Evolutionary conservation across 2,329 filamentous ascomycete genomes (phyloP), one percentile per base, ranked within the genome.

Genomic region (Amesomyces nigricolor): DNA sequence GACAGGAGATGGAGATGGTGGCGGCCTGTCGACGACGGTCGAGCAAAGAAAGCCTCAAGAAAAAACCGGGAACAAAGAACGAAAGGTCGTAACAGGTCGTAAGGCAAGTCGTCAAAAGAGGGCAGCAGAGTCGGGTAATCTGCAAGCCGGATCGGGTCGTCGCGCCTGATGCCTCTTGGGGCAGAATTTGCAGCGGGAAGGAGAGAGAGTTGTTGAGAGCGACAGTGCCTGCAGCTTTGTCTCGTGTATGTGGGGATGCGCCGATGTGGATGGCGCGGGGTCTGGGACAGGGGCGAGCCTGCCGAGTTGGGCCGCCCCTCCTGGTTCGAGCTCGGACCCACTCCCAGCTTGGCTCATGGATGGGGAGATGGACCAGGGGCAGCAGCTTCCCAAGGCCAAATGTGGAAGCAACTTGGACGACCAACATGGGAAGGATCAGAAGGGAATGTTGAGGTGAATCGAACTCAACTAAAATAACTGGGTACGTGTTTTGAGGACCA

Each of bases 11-110:
- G 22, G 22, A 19, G 43, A 35, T 17, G 22, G 43, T 40, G 35
- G 17, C 40, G 17, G 49, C 45, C 40, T 39, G 11, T 44, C 40
- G 11, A 43, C 13, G 22, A 13, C 4, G 16, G 40, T 10, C 32
- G 32, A 35, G 32, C 9, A 13, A 35, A 39, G 49, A 52, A 39
- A 29, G 3, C n/a, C 19, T 17, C 19, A 48, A 45, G 38, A 19
- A 49, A 48, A 39, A 39, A 57, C 40, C 53, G 49, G 54, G 58
- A 55, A 56, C 55, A 57, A 59, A 55, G 53, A 58, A 54, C 49
- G 53, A 54, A 58, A 39, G 29, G 56, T 62, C 62, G 61, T 64
- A 62, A 62, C 58, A 56, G 60, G 58, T 64, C 62, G 62, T 64
- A 47, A 62, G 40, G 58, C 52, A 54, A 53, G 43, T 58, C 56